These are phyloP conservation scores for Poronia punctata DNA, from an alignment of 495 filamentous ascomycete genomes.

Conservation along the genomic window DNA sequence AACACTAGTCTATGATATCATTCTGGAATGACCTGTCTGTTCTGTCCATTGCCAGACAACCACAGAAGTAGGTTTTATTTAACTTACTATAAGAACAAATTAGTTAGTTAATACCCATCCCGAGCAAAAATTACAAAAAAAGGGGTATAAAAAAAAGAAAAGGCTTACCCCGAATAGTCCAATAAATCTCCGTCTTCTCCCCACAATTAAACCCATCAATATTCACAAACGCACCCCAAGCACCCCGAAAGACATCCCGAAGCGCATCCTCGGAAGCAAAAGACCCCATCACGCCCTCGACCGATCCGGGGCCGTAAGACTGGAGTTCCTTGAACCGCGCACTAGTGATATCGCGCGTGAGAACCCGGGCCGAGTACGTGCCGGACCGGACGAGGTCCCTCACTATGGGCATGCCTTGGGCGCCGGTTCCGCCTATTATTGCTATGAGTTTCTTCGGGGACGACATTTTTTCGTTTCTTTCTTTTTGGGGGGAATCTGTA, in stretches of 20 bases:
- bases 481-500: background rate
- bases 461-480: slow-evolving; percentile 15
- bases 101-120: no score
- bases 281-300: slow-evolving; percentile 39
- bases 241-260: slow-evolving; percentile 33
- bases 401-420: slow-evolving; percentile 47
- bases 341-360: slow-evolving; percentile 41
- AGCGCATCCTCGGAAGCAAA: slow-evolving; percentile 41
- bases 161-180: slow-evolving; percentile 37
- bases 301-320: slow-evolving; percentile 23
- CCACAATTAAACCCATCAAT: slow-evolving; percentile 48
- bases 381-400: slow-evolving; percentile 34
- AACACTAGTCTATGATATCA: no score
- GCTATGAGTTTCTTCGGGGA: slow-evolving; percentile 27
- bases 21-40: no score
- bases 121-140: background rate
- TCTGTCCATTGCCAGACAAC: no score
- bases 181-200: slow-evolving; percentile 48
- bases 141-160: background rate
- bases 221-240: slow-evolving; percentile 48
- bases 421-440: slow-evolving; percentile 49
- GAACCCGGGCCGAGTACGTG: slow-evolving; percentile 37
- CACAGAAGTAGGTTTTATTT: no score
- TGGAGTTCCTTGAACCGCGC: slow-evolving; percentile 33
- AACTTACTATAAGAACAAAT: no score